A percentile compares a stretch with the other conserved stretches of the same genome.
phyloP scores from a whole-genome alignment of 2,329 filamentous ascomycete species.

The Trichoderma arundinaceum region DNA sequence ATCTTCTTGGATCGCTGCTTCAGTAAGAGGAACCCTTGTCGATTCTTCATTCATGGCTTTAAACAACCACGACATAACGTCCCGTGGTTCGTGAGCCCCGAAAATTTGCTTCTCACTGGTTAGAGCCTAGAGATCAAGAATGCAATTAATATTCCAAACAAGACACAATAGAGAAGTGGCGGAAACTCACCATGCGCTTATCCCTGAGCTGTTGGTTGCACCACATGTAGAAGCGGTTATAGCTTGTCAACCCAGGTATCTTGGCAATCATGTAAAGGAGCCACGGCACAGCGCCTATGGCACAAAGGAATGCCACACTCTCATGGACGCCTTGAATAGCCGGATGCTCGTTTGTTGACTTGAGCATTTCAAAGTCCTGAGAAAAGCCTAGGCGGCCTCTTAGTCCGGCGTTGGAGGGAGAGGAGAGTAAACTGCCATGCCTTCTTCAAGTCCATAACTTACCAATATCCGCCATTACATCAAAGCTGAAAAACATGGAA shows the following conservation, averaged over 20 bases:
- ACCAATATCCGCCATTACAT: slow-evolving; percentile 51
- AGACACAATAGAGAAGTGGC: not conserved
- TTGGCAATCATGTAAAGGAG: slow-evolving; percentile 40
- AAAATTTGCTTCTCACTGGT: not conserved
- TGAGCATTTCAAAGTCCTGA: not conserved
- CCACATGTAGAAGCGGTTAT: slow-evolving; percentile 38
- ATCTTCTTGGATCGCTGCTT: slow-evolving; percentile 5
- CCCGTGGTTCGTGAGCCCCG: not conserved
- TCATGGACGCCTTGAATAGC: slow-evolving; percentile 1
- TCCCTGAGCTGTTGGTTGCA: slow-evolving; percentile 35
- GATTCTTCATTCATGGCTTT: not conserved
- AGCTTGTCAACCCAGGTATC: slow-evolving; percentile 45
- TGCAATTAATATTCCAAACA: too few relatives aligned
- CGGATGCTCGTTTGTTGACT: not conserved
- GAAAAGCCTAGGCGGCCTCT: not conserved
- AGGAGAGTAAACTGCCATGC: too few relatives aligned
- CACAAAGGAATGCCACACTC: not conserved
- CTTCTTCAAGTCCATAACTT: not conserved
- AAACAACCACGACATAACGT: slow-evolving; percentile 9
- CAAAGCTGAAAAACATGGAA: slow-evolving; percentile 47
- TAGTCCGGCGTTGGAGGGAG: not conserved
- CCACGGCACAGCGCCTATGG: not conserved
- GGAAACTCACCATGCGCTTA: not conserved
- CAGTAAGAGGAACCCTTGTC: not conserved
- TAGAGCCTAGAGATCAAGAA: not conserved